Base-by-base conservation (phyloP, 2,329 filamentous ascomycete species). In the Bimuria novae-zelandiae region DNA sequence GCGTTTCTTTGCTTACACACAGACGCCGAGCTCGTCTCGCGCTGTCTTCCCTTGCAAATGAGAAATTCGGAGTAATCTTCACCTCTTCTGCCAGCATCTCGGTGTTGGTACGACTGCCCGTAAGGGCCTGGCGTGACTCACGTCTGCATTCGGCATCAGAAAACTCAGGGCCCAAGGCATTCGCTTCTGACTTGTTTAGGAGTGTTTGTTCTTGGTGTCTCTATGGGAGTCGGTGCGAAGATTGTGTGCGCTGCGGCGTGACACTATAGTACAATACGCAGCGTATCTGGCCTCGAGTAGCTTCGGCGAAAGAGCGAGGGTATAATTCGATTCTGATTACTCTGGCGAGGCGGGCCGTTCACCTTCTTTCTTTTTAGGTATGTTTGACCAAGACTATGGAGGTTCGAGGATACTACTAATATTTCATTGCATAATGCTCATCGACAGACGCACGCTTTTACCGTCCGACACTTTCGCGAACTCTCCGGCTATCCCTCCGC, bases 1-100 rank as follows among this genome's bases (percentile, higher is more conserved):
- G 89, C 89, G 89, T 92, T 92, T 92, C 89, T 90, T 92, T 92
- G 89, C 89, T 88, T 88, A 88, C 89, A 84, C 85, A 90, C 79
- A 76, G 78, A 82, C 77, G 63, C 65, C 70, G 65, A 59, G 61
- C 57, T 52, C 36, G 50, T 40, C 49, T 57, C 50, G 53, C 65
- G 64, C 50, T 52, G 69, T 73, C 64, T 54, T 39, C 16, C 58
- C 49, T 59, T 79, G 90, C 90, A 92, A 91, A 91, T 92, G 90
- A 91, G 90, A 94, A 94, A 94, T 93, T 94, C 90, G 90, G 90
- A 94, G 90, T 89, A 94, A 87, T 92, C 89, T 92, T 90, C 89
- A 91, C 74, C 70, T 75, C 72, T 77, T 54, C 62, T 71, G 74
- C 69, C 71, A 32, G 7, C 12, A 71, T 69, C 67, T 63, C 62